phyloP scores from a whole-genome alignment of 2,329 filamentous ascomycete species.

The Fusarium agapanthi region DNA sequence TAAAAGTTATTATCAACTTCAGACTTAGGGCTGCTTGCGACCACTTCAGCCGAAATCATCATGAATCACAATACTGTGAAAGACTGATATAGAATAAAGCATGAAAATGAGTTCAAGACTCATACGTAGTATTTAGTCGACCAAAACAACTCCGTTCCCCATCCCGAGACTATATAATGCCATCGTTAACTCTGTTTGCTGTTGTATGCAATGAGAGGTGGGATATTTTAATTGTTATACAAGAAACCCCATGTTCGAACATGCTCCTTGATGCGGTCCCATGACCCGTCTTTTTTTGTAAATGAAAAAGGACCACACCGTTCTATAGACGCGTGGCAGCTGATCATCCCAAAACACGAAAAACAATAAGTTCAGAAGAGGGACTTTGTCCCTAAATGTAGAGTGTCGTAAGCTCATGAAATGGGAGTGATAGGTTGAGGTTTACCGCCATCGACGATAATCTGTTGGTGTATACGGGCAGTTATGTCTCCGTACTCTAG shows the following conservation, averaged over 20 bases:
- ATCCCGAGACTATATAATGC: slow-evolving; percentile 24
- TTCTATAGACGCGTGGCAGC: slow-evolving; percentile 24
- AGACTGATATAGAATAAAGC: background rate
- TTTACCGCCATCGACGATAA: slow-evolving; percentile 71
- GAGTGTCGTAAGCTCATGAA: slow-evolving; percentile 28
- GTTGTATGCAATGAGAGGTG: background rate
- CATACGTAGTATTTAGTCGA: slow-evolving; percentile 6
- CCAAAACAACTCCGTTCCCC: slow-evolving; percentile 28
- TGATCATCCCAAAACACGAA: slow-evolving; percentile 17
- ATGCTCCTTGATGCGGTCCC: slow-evolving; percentile 17
- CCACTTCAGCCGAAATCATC: background rate
- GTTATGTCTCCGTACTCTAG: slow-evolving; percentile 72
- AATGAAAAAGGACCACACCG: slow-evolving; percentile 9
- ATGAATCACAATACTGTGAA: background rate
- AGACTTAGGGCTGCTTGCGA: background rate
- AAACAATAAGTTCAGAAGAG: slow-evolving; percentile 25
- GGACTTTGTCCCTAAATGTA: background rate
- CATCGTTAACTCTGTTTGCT: slow-evolving; percentile 5
- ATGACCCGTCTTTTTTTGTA: slow-evolving; percentile 9
- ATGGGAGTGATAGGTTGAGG: slow-evolving; percentile 34
- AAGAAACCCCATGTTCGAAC: slow-evolving; percentile 5
- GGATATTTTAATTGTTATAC: slow-evolving; percentile 31
- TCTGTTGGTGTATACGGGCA: slow-evolving; percentile 68
- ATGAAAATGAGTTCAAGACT: slow-evolving; percentile 1
- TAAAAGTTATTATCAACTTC: too few relatives aligned